Base-by-base conservation (phyloP, 768 basidiomycete species). In the Naganishia randhawae region DNA sequence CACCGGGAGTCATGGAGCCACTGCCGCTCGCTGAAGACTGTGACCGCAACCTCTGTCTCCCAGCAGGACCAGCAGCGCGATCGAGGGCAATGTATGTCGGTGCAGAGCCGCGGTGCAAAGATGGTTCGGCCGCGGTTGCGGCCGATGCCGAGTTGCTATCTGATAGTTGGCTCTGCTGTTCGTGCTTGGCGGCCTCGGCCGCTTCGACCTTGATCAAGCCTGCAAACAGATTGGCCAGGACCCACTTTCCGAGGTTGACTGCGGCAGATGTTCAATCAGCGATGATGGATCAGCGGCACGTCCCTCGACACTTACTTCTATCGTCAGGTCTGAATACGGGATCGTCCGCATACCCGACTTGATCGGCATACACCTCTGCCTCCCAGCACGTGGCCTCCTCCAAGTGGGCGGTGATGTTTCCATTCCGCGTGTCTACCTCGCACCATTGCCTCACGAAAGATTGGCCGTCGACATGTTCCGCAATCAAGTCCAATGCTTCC, bases 241-340 rank as follows among this genome's bases (percentile, higher is more conserved):
- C 86, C 91, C 92, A 94, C 81, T 91, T 94, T 0, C 91, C 93
- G 51, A 95, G 82, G 77, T 94, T 95, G 71, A 95, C 93, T 96
- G 0, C 9, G 39, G 50, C 17, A 16, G 14, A 51, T 69, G 73
- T 50, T 74, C 66, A 45, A 63, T 19, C 65, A 52, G 16, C n/a
- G 35, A 37, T 66, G 69, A 69, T 41, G 66, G 4, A 37, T 31
- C 54, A 27, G 32, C 63, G 62, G 45, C 32, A 22, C 45, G 27
- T 22, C 9, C n/a, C n/a, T n/a, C n/a, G n/a, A n/a, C 65, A 85
- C 89, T 76, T 73, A 92, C 95, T 75, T 78, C 93, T 86, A 17
- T 86, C 83, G 74, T 97, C 95, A 65, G 93, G 91, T 52, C 82
- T 86, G 71, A 87, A 86, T 10, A 84, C 82, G 6, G 84, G 84